These are phyloP conservation scores for Deuterostichococcus epilithicus DNA, from an alignment of 139 green algal species.

Conservation along the genomic window DNA sequence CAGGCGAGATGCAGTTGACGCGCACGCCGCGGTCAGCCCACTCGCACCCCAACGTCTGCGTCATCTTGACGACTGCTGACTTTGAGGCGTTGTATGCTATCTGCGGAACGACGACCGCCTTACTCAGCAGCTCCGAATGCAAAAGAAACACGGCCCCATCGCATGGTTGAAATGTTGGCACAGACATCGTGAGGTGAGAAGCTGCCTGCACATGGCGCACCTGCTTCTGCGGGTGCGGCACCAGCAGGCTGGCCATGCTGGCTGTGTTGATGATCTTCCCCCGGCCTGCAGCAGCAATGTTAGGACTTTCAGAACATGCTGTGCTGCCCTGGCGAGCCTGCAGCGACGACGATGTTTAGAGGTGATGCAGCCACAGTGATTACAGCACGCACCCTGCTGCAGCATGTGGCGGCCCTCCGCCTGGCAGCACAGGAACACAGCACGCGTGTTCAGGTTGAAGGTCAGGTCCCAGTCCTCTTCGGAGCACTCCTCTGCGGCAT, in stretches of 20 bases:
- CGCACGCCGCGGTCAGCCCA: constrained; percentile 42
- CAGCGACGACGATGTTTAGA: too few relatives aligned
- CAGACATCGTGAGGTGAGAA: too few relatives aligned
- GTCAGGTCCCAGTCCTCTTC: constrained; percentile 42
- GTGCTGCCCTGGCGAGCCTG: too few relatives aligned
- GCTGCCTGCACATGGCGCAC: too few relatives aligned
- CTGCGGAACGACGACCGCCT: too few relatives aligned
- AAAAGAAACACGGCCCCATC: too few relatives aligned
- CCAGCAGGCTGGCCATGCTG: constrained; percentile 45
- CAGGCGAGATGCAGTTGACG: constrained; percentile 53
- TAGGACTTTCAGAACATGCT: too few relatives aligned
- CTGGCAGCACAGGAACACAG: constrained; percentile 47
- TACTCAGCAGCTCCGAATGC: too few relatives aligned
- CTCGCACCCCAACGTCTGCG: constrained; percentile 18
- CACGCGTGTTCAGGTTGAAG: constrained; percentile 50
- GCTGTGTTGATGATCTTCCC: constrained; percentile 53
- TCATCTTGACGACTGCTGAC: constrained; percentile 48
- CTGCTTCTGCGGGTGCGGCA: constrained; percentile 55
- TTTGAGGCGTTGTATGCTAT: constrained; percentile 49
- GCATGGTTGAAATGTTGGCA: too few relatives aligned
- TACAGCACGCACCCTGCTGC: background rate
- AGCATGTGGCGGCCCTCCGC: constrained; percentile 46
- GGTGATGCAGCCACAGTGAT: too few relatives aligned
- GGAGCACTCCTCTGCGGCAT: constrained; percentile 34
- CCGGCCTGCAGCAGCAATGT: background rate